Conservation (phyloP, 306 rosid genomes). For the Crataegus laevigata region DNA sequence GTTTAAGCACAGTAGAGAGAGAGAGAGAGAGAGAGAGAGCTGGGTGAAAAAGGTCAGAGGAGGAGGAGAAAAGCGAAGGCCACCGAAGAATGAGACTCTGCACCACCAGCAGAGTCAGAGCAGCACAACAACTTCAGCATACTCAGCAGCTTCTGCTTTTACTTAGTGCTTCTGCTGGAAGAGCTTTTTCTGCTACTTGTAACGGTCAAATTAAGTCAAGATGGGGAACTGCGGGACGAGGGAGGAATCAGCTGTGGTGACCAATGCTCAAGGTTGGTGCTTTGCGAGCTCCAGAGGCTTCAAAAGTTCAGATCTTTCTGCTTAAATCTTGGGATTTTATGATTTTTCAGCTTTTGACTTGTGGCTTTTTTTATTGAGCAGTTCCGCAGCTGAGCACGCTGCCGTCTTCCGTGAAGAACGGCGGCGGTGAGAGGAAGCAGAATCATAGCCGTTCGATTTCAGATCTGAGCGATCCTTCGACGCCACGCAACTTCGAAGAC, state of each 20-base stretch:
- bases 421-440: conserved; percentile 30
- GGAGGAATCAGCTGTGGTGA: conserved; percentile 89
- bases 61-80: neutral
- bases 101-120: conserved; percentile 5
- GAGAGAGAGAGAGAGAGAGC: neutral
- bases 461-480: conserved; percentile 96
- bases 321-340: neutral
- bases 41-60: neutral
- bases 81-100: conserved; percentile 32
- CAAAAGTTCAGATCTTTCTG: neutral
- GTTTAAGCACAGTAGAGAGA: neutral
- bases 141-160: neutral
- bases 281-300: neutral
- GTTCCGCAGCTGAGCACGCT: conserved; percentile 69
- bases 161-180: neutral
- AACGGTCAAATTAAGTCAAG: neutral
- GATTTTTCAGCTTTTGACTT: neutral
- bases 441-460: conserved; percentile 58
- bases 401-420: conserved; percentile 33
- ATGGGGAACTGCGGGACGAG: conserved; percentile 99
- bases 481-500: conserved; percentile 69
- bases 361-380: conserved; percentile 15
- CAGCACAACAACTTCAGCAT: neutral
- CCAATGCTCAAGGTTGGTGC: conserved; percentile 82
- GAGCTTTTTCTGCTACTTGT: neutral